phyloP scores from a whole-genome alignment of 805 yeast species.

The Yarrowia phangngaensis region DNA sequence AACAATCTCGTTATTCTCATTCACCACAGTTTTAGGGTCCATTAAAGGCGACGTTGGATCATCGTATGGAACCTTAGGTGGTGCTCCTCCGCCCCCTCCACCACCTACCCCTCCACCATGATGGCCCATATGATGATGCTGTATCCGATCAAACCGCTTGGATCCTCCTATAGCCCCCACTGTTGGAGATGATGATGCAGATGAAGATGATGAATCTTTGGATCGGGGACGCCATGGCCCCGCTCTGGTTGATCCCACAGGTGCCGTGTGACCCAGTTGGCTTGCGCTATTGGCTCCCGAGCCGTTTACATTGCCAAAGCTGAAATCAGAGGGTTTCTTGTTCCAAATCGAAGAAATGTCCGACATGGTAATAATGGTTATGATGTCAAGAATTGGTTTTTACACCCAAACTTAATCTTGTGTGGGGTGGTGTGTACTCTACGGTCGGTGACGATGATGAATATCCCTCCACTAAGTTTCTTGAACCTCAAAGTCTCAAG shows the following conservation, averaged over 20 bases:
- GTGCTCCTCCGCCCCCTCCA: neutral
- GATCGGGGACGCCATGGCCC: constrained; percentile 17
- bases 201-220: constrained; percentile 1
- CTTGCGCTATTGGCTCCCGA: no score
- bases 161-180: constrained; percentile 21
- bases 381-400: no score
- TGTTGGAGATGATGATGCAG: neutral
- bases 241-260: constrained; percentile 17
- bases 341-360: constrained; percentile 26
- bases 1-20: constrained; percentile 24
- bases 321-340: constrained; percentile 22
- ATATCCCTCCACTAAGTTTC: no score
- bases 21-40: constrained; percentile 22
- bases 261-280: constrained; percentile 89
- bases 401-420: no score
- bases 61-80: constrained; percentile 18
- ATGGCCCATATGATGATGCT: constrained; percentile 13
- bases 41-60: constrained; percentile 15
- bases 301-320: constrained; percentile 75
- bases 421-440: neutral
- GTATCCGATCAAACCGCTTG: constrained; percentile 15
- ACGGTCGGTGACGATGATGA: no score
- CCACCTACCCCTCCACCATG: no score
- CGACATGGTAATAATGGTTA: constrained; percentile 11
- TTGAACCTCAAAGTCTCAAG: no score